These are phyloP conservation scores for Acanthamoeba royreba DNA, from an alignment of 208 protist genomes.

Conservation along the genomic window DNA sequence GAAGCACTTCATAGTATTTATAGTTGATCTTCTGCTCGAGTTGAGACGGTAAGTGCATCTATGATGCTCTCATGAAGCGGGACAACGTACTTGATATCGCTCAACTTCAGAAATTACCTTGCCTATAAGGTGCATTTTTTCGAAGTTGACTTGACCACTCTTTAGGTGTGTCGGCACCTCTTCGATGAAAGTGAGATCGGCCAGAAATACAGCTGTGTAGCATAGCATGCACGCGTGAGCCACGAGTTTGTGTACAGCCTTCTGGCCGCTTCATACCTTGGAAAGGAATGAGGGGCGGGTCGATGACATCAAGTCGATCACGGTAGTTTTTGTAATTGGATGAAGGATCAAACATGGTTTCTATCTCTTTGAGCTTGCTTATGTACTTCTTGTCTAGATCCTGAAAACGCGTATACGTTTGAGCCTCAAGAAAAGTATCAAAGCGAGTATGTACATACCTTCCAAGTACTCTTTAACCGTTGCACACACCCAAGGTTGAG, in stretches of 20 bases:
- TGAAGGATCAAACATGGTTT: background rate
- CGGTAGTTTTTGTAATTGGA: conserved; percentile 41
- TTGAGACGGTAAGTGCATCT: too few relatives aligned
- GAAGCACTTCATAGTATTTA: background rate
- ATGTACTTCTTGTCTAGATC: conserved; percentile 29
- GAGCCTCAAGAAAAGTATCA: background rate
- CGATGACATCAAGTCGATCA: background rate
- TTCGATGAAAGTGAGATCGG: conserved; percentile 31
- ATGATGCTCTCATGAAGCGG: too few relatives aligned
- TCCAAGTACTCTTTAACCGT: background rate
- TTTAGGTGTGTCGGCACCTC: background rate
- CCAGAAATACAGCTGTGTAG: background rate
- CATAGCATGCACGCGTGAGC: too few relatives aligned
- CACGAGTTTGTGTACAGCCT: too few relatives aligned
- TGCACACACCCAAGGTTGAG: conserved; percentile 26
- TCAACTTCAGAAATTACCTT: conserved; percentile 37
- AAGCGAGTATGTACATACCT: too few relatives aligned
- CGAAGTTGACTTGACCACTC: conserved; percentile 9
- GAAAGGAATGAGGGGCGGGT: conserved; percentile 23
- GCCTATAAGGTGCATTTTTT: conserved; percentile 25
- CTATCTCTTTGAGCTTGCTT: conserved; percentile 17
- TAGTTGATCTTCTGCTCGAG: background rate
- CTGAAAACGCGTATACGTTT: too few relatives aligned
- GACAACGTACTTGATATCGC: background rate
- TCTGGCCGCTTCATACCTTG: background rate